Conservation (phyloP, 2,329 filamentous ascomycete genomes). For the Venturia nashicola region DNA sequence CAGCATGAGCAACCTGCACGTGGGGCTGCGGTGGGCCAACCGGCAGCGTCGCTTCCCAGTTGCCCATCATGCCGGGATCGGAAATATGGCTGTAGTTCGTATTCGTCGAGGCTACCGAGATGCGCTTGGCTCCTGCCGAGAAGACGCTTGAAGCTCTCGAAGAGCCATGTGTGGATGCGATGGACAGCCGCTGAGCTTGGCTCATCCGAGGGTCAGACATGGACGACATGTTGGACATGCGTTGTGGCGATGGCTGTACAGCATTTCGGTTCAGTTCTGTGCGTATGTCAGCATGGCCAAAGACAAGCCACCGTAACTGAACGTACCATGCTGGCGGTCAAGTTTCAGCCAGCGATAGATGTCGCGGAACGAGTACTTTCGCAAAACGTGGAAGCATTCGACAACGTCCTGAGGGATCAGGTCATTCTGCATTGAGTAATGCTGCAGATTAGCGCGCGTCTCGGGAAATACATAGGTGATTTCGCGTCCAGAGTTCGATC, state of each 20-base stretch:
- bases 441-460: not conserved
- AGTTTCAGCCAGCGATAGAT: constrained; percentile 9
- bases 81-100: constrained; percentile 8
- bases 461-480: constrained; percentile 7
- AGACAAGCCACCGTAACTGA: not conserved
- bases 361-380: constrained; percentile 6
- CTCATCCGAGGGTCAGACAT: not conserved
- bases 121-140: constrained; percentile 6
- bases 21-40: not conserved
- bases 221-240: not conserved
- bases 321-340: constrained; percentile 10
- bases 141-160: constrained; percentile 8
- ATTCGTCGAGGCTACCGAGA: constrained; percentile 7
- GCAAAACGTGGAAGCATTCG: constrained; percentile 4
- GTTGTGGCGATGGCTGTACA: not conserved
- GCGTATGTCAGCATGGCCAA: not conserved
- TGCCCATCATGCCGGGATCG: not conserved
- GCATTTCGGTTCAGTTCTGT: constrained; percentile 7
- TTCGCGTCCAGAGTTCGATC: constrained; percentile 6
- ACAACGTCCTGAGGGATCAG: constrained; percentile 9
- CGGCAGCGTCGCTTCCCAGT: constrained; percentile 6
- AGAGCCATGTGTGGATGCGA: constrained; percentile 7
- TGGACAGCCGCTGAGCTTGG: constrained; percentile 3
- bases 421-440: not conserved
- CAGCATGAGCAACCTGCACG: constrained; percentile 3